phyloP scores from a whole-genome alignment of 768 basidiomycete genomes.

The Lanmaoa pseudosensibilis region DNA sequence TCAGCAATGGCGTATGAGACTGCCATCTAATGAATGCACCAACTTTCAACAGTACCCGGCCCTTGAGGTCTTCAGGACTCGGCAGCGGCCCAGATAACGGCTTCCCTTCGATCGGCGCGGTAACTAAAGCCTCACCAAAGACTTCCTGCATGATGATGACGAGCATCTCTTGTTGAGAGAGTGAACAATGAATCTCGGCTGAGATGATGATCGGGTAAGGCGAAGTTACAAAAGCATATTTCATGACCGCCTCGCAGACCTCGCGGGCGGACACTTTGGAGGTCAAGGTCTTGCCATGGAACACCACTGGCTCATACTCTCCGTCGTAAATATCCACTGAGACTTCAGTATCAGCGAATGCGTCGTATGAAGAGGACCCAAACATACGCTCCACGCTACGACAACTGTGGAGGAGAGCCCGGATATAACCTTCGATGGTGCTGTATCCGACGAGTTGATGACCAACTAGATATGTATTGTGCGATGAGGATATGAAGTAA shows the following conservation, averaged over 20 bases:
- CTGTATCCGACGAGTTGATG: slow-evolving; percentile 85
- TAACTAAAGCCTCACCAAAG: slow-evolving; percentile 57
- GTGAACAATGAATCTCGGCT: slow-evolving; percentile 84
- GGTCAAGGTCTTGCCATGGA: slow-evolving; percentile 88
- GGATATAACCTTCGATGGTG: slow-evolving; percentile 90
- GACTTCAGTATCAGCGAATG: neutral
- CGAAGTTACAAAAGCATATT: slow-evolving; percentile 88
- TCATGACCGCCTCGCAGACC: slow-evolving; percentile 77
- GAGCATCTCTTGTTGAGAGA: slow-evolving; percentile 77
- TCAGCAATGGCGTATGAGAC: neutral
- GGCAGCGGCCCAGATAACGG: slow-evolving; percentile 59
- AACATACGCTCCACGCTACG: slow-evolving; percentile 91
- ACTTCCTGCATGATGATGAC: slow-evolving; percentile 69
- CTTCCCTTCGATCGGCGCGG: slow-evolving; percentile 46
- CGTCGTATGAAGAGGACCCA: neutral
- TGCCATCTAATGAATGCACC: slow-evolving; percentile 8
- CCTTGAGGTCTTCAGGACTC: slow-evolving; percentile 80
- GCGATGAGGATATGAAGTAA: slow-evolving; percentile 87
- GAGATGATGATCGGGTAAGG: slow-evolving; percentile 93
- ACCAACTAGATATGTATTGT: slow-evolving; percentile 91
- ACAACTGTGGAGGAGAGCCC: slow-evolving; percentile 85
- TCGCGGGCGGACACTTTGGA: slow-evolving; percentile 79
- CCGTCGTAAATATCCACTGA: slow-evolving; percentile 94
- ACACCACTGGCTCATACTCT: slow-evolving; percentile 78
- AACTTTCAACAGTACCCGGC: slow-evolving; percentile 83